Conservation (phyloP, 2,329 filamentous ascomycete species). For the Neopestalotiopsis rosae region DNA sequence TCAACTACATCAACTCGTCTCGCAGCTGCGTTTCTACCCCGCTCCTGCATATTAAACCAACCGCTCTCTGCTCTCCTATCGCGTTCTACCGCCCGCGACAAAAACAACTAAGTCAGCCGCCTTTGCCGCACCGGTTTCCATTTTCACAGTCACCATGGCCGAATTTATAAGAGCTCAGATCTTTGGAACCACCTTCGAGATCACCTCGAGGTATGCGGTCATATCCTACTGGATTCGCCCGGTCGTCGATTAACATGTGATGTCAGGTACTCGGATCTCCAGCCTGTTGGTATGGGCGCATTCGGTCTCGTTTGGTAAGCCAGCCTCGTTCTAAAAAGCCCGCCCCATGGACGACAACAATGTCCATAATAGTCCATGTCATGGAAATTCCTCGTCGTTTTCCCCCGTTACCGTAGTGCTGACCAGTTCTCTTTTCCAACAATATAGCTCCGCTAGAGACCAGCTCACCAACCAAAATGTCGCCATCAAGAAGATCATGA, state of each 20-base stretch:
- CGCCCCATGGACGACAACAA: neutral
- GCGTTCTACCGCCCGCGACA: neutral
- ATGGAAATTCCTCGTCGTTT: slow-evolving; percentile 19
- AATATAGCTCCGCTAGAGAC: slow-evolving; percentile 86
- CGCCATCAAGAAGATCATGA: slow-evolving; percentile 99
- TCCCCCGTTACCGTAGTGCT: slow-evolving; percentile 11
- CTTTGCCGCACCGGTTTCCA: neutral
- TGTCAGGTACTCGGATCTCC: slow-evolving; percentile 90
- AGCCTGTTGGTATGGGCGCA: slow-evolving; percentile 98
- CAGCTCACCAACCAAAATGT: slow-evolving; percentile 97
- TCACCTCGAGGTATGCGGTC: slow-evolving; percentile 83
- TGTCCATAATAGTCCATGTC: neutral
- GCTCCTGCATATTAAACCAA: neutral
- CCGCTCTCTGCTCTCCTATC: neutral
- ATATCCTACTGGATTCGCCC: neutral
- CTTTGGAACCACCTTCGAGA: slow-evolving; percentile 99
- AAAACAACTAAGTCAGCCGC: neutral
- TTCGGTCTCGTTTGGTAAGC: slow-evolving; percentile 96
- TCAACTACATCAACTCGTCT: neutral
- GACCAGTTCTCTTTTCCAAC: slow-evolving; percentile 18
- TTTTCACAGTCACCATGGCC: slow-evolving; percentile 71
- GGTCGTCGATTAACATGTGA: slow-evolving; percentile 30
- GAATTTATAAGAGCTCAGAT: slow-evolving; percentile 99
- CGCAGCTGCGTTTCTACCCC: slow-evolving; percentile 7
- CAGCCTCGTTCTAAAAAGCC: slow-evolving; percentile 16